phyloP scores from a whole-genome alignment of 306 rosid genomes.

The Malus domestica region ASM211411v1 NC_041801.1:23206001-23206500 shows the following conservation, averaged over 20 bases:
- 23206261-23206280: conserved; percentile 75
- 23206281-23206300: conserved; percentile 91
- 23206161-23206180: not conserved
- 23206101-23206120: not conserved
- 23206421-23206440: not conserved
- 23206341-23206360: not conserved
- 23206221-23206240: conserved; percentile 3
- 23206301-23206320: conserved; percentile 52
- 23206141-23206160: not conserved
- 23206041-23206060: not conserved
- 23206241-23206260: conserved; percentile 58
- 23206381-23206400: too few species aligned
- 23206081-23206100: not conserved
- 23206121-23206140: not conserved
- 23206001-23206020: not conserved
- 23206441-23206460: not conserved
- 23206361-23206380: not conserved
- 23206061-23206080: not conserved
- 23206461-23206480: not conserved
- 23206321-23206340: not conserved
- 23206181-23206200: not conserved
- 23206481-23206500: not conserved
- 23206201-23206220: not conserved
- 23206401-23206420: not conserved
- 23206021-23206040: not conserved